Base-by-base conservation (phyloP, 352 stramenopile species). In the Globisporangium ultimum region DNA sequence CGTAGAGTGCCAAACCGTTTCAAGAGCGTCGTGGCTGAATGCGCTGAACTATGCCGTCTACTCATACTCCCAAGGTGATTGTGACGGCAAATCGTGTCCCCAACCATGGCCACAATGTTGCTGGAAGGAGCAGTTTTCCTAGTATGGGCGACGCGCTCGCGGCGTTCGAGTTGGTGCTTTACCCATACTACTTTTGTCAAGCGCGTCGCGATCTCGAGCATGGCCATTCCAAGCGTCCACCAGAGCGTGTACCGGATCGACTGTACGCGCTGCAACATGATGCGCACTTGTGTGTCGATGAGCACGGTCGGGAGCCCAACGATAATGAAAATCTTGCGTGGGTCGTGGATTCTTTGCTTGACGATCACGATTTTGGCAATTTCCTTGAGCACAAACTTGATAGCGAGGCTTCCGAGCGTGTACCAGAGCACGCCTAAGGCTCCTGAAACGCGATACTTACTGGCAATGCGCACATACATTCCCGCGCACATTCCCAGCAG, bases 351-450 rank as follows among this genome's bases (percentile, higher is more conserved):
- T 1, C 59, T 49, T 21, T 68, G 72, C 9, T 60, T 66, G 9
- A 75, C 34, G 9, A 81, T 48, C 9, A 58, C 48, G 11, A 61
- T 21, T 22, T 72, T 77, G 14, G 59, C 62, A 11, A 48, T 14
- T 50, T 84, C 74, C 45, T 84, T 72, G 3, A 72, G 47, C 7
- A 55, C 14, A 2, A 84, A 21, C 24, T 84, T 84, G 14, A 69
- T 48, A 14, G 57, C 24, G 14, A 67, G 66, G 15, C 74, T 84
- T 22, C 62, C 68, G 11, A 45, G 12, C 12, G 42, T 77, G 63
- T 48, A 79, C 64, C 40, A 66, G 74, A 18, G 53, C 46, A 0
- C 61, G 17, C 17, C 40, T n/a, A 15, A 45, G 40, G 17, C 40
- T 6, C 40, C 40, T 8, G 40, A 13, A 10, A 45, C 17, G 3